Evolutionary conservation across 345 rosid species (phyloP).

Genomic region (Populus tremula): DNA sequence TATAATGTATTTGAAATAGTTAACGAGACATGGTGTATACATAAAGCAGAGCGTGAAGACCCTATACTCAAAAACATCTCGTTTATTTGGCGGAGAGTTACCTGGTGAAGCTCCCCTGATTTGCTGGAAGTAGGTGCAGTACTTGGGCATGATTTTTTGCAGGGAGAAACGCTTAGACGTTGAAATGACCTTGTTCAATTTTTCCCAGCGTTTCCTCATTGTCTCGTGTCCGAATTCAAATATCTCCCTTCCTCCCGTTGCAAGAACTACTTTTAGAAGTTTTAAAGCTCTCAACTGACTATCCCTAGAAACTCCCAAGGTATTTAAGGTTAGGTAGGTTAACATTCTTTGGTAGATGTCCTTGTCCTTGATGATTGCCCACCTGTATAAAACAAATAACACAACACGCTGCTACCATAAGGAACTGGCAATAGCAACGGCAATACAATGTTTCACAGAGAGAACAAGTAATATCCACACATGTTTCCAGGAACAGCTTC

Average conservation of each 20-base stretch:
- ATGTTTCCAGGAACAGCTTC: too few relatives aligned
- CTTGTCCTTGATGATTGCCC: conserved; percentile 63
- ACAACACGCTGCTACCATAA: not conserved
- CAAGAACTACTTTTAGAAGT: conserved; percentile 46
- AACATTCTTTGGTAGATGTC: conserved; percentile 48
- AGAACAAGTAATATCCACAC: too few relatives aligned
- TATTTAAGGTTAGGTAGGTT: conserved; percentile 6
- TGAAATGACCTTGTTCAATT: conserved; percentile 29
- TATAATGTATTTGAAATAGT: not conserved
- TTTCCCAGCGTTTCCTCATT: conserved; percentile 49
- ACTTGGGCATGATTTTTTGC: conserved; percentile 35
- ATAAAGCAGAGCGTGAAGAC: not conserved
- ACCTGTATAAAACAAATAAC: conserved; percentile 26
- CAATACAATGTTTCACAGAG: too few relatives aligned
- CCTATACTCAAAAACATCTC: not conserved
- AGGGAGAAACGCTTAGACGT: conserved; percentile 51
- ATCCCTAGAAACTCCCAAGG: conserved; percentile 57
- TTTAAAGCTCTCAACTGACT: conserved; percentile 51
- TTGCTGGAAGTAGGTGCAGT: conserved; percentile 41
- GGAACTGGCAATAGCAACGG: not conserved
- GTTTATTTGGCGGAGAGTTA: not conserved
- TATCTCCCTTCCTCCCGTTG: conserved; percentile 30
- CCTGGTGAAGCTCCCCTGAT: conserved; percentile 43
- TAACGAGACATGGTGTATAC: not conserved
- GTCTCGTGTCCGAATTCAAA: conserved; percentile 49